phyloP scores from a whole-genome alignment of 768 basidiomycete genomes.

The Mycena albidolilacea region DNA sequence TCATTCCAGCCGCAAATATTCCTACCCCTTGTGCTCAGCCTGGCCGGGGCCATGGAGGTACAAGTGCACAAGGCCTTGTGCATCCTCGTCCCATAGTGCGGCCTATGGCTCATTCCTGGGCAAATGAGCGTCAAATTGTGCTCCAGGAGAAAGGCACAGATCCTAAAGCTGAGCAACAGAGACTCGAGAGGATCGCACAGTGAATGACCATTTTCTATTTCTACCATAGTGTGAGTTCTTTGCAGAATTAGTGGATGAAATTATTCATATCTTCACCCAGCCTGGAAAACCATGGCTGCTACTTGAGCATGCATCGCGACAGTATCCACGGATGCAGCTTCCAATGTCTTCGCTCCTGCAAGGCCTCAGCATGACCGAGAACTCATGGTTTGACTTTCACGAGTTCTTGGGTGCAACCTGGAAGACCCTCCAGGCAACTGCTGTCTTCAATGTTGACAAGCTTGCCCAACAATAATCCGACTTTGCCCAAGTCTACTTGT shows the following conservation, averaged over 20 bases:
- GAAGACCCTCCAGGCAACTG: slow-evolving; percentile 14
- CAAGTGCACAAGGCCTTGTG: neutral
- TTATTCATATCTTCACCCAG: neutral
- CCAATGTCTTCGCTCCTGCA: neutral
- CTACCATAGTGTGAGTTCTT: neutral
- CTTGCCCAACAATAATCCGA: slow-evolving; percentile 2
- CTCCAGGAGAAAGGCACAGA: neutral
- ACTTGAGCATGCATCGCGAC: neutral
- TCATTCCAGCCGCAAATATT: neutral
- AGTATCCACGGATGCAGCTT: neutral
- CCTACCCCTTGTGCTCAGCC: neutral
- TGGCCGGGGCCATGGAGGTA: neutral
- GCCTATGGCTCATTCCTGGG: neutral
- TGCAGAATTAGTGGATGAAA: neutral
- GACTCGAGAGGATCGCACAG: neutral
- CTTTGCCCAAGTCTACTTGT: slow-evolving; percentile 7
- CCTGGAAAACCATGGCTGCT: neutral
- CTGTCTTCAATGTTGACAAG: neutral
- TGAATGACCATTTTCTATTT: neutral
- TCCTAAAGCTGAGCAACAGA: neutral
- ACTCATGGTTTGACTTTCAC: slow-evolving; percentile 3
- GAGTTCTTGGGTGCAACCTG: neutral
- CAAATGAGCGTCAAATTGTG: neutral
- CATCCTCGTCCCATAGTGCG: neutral
- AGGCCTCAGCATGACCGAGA: neutral